Percentiles rank a stretch among this genome's conserved stretches.
These are phyloP conservation scores for Kernera saxatilis DNA, from an alignment of 345 rosid genomes.

Conservation along the genomic window DNA sequence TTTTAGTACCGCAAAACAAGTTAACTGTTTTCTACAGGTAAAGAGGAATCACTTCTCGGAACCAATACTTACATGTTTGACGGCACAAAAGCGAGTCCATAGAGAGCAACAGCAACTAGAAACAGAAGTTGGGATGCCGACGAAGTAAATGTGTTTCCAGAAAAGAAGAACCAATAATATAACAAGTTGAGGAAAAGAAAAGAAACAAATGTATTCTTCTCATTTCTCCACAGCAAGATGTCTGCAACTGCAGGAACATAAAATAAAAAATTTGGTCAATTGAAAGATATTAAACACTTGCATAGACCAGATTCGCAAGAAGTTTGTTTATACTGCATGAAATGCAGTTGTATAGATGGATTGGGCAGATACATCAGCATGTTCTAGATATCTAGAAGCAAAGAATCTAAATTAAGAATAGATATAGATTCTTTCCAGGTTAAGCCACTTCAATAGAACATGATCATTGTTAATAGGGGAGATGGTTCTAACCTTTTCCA, in stretches of 20 bases:
- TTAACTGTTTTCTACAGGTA: background rate
- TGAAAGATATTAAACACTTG: background rate
- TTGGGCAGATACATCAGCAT: background rate
- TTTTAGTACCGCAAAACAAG: background rate
- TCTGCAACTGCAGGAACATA: conserved; percentile 65
- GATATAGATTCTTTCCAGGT: background rate
- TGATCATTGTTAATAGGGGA: background rate
- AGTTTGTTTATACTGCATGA: background rate
- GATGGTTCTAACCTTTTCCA: conserved; percentile 64
- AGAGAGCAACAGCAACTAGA: conserved; percentile 38
- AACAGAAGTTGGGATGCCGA: conserved; percentile 68
- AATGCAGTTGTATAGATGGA: background rate
- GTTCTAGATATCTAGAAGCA: conserved; percentile 4
- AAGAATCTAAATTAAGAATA: background rate
- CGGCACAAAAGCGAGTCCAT: conserved; percentile 53
- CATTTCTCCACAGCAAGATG: conserved; percentile 89
- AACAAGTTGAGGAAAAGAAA: conserved; percentile 46
- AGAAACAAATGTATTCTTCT: conserved; percentile 67
- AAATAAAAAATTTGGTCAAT: background rate
- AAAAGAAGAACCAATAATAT: conserved; percentile 74
- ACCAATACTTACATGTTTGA: conserved; percentile 52
- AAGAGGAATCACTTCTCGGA: background rate
- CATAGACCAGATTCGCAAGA: background rate
- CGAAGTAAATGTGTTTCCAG: conserved; percentile 67
- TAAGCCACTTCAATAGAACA: background rate